Conservation (phyloP, 345 rosid species). For the Cardamine resedifolia region DNA sequence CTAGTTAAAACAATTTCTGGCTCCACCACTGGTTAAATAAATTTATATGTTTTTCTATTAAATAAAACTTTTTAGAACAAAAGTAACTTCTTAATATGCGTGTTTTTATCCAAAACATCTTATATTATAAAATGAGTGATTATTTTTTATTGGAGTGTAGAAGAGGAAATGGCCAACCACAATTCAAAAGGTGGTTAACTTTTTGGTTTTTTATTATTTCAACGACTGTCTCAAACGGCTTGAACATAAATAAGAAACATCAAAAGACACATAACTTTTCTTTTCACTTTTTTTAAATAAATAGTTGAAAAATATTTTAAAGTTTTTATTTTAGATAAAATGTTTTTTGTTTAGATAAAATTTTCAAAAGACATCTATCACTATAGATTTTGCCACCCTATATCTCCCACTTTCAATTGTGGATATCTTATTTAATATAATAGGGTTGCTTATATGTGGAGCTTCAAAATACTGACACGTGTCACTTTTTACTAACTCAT, state of each 20-base stretch:
- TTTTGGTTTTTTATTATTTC: conserved; percentile 4
- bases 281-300: background rate
- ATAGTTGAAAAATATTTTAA: background rate
- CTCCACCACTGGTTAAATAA: too few relatives aligned
- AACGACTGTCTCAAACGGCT: background rate
- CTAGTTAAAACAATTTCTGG: too few relatives aligned
- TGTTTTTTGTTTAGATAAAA: background rate
- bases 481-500: too few relatives aligned
- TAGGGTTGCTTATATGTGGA: too few relatives aligned
- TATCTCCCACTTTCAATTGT: background rate
- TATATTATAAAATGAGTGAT: background rate
- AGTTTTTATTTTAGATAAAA: background rate
- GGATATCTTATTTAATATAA: too few relatives aligned
- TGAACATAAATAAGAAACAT: background rate
- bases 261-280: background rate
- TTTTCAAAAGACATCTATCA: background rate
- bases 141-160: background rate
- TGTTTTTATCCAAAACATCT: too few relatives aligned
- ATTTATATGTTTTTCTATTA: too few relatives aligned
- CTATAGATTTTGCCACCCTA: background rate
- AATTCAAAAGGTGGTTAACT: conserved; percentile 22
- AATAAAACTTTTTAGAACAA: too few relatives aligned
- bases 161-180: conserved; percentile 10
- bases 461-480: too few relatives aligned
- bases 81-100: too few relatives aligned